phyloP scores from a whole-genome alignment of 2,329 filamentous ascomycete species.

The Epichloe glyceriae region DNA sequence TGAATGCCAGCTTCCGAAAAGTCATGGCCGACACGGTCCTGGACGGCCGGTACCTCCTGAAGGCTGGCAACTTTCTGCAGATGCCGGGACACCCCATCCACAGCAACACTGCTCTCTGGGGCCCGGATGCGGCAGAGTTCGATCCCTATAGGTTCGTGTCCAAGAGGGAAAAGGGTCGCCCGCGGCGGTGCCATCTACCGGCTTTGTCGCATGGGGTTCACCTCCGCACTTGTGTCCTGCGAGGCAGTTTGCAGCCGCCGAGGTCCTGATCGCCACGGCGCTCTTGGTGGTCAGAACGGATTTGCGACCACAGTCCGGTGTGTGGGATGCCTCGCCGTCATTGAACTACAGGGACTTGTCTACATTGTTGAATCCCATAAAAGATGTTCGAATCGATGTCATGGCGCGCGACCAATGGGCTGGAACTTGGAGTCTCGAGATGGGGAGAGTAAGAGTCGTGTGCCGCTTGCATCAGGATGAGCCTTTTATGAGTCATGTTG shows the following conservation, averaged over 20 bases:
- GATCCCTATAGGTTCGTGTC: not conserved
- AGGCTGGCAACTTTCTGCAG: not conserved
- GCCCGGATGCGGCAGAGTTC: not conserved
- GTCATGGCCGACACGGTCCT: not conserved
- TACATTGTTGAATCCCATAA: not conserved
- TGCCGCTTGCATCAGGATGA: not conserved
- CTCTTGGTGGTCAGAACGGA: not conserved
- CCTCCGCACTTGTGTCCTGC: not conserved
- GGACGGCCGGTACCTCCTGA: not conserved
- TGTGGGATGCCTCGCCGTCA: not conserved
- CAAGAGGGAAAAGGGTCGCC: not conserved
- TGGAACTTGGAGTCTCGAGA: not conserved
- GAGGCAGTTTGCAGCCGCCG: not conserved
- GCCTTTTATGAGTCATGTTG: no score
- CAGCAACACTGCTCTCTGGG: not conserved
- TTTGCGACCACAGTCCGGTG: not conserved
- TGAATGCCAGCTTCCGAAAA: not conserved
- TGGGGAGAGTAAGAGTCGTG: not conserved
- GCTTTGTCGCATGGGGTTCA: not conserved
- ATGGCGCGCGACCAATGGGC: not conserved
- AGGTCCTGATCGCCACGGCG: not conserved
- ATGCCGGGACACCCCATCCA: not conserved
- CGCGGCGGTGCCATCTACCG: not conserved
- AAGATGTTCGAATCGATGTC: not conserved
- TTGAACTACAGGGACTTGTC: not conserved